phyloP scores from a whole-genome alignment of 83 land plant species.

The Diphasiastrum complanatum region DNA sequence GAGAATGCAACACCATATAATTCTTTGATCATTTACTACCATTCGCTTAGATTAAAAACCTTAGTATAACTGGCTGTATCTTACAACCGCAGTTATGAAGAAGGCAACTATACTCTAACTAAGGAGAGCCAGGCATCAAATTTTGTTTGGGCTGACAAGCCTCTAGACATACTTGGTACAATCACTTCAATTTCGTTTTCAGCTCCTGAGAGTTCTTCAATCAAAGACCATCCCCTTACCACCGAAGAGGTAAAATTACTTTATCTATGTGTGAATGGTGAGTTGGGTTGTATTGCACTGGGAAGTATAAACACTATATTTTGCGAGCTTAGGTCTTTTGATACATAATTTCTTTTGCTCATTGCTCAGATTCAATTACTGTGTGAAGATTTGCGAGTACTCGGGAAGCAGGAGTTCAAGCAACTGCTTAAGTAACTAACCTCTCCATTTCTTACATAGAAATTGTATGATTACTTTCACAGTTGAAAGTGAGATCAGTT shows the following conservation, averaged over 20 bases:
- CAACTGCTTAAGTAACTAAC: conserved; percentile 69
- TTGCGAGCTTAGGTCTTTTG: neutral
- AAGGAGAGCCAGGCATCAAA: conserved; percentile 61
- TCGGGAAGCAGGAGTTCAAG: conserved; percentile 88
- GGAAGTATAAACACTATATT: neutral
- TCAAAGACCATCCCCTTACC: conserved; percentile 64
- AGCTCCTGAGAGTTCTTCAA: conserved; percentile 50
- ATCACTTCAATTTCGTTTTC: conserved; percentile 67
- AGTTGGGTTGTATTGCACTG: neutral
- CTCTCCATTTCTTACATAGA: neutral
- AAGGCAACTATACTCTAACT: conserved; percentile 44
- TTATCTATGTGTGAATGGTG: neutral
- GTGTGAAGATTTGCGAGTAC: conserved; percentile 80
- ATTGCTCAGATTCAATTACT: conserved; percentile 58
- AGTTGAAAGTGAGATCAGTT: no score
- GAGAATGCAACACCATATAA: no score
- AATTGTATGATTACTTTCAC: no score
- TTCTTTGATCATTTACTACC: no score
- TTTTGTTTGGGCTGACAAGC: conserved; percentile 78
- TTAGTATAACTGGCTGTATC: no score
- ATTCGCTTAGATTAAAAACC: no score
- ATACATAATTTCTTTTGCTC: neutral
- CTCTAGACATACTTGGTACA: conserved; percentile 80
- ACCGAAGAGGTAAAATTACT: conserved; percentile 66
- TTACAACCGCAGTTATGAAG: conserved; percentile 52